These are phyloP conservation scores for Paraconiothyrium sp. DNA, from an alignment of 2,329 filamentous ascomycete species.

Conservation along the genomic window DNA sequence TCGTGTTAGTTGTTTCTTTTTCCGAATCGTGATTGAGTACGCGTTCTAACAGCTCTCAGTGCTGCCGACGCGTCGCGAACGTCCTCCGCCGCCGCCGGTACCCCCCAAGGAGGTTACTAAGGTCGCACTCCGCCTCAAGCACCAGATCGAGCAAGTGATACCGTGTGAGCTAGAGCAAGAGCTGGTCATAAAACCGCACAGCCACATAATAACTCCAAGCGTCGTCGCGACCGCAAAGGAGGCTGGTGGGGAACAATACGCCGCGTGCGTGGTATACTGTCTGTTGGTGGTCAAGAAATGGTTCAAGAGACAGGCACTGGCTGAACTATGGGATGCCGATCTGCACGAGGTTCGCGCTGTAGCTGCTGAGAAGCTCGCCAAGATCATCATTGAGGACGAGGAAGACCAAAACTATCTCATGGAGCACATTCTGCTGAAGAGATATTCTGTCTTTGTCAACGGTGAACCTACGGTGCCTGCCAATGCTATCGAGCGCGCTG, in stretches of 20 bases:
- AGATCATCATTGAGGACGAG: conserved; percentile 86
- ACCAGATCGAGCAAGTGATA: conserved; percentile 87
- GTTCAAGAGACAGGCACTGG: conserved; percentile 80
- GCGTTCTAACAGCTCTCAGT: conserved; percentile 57
- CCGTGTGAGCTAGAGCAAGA: conserved; percentile 87
- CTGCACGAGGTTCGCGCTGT: conserved; percentile 80
- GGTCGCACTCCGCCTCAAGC: conserved; percentile 86
- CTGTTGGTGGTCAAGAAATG: conserved; percentile 77
- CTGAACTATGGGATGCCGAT: conserved; percentile 92
- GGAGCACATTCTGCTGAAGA: conserved; percentile 82
- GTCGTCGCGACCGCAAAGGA: conserved; percentile 84
- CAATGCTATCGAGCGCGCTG: conserved; percentile 92
- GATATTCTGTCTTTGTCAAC: conserved; percentile 83
- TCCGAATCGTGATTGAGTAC: no score
- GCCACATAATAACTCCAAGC: conserved; percentile 79
- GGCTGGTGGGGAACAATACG: conserved; percentile 79
- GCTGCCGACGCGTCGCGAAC: conserved; percentile 71
- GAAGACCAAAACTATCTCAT: conserved; percentile 82
- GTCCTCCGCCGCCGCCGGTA: conserved; percentile 71
- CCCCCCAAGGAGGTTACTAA: conserved; percentile 85
- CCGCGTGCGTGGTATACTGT: conserved; percentile 83
- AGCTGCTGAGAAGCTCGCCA: conserved; percentile 92
- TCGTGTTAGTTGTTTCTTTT: conserved; percentile 40
- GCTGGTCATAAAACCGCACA: conserved; percentile 81
- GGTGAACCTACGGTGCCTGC: conserved; percentile 76